Evolutionary conservation across 2,329 filamentous ascomycete species (phyloP), one percentile per base, ranked within the genome.

Genomic region (Epichloe festucae): DNA sequence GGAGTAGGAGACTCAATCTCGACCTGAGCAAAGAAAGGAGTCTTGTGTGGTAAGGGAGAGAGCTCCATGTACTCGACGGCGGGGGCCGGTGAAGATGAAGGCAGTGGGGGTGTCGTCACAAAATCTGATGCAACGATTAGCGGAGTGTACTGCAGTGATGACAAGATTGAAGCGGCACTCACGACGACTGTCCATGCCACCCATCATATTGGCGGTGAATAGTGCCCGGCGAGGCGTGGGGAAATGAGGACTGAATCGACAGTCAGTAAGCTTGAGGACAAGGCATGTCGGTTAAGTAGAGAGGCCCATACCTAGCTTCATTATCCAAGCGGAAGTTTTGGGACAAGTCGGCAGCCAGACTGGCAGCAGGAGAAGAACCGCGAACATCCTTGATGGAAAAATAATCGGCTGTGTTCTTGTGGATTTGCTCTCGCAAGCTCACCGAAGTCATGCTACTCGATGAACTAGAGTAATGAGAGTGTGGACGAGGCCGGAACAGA

Each of bases 321-420:
- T 71, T 89, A 69, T 96, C 90, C 66, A 97, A 87, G 65, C 91
- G 87, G 67, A 97, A 95, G 73, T 97, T 98, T 66, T 95, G 89
- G 53, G 90, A 96, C 61, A 97, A 77, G 70, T 98, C 93, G 55
- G 89, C 90, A 42, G 90, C 91, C 59, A 98, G 74, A 63, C 88
- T 95, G 49, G 89, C 83, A 38, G 89, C 90, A 5, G 93, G 93
- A 52, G 93, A 98, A 19, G 90, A 95, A 47, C 89, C 88, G 59
- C 82, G 81, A 62, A 88, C 74, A 49, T 85, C 78, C 65, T 87
- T 89, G 61, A 86, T 69, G 61, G 77, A 83, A 73, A 97, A 95
- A 73, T 93, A 95, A 68, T 95, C 90, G 38, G 75, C 67, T 41
- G 71, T 73, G 44, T 76, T 70, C 55, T 77, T 74, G 59, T 79